Conservation (phyloP, 1,284 basidiomycete species). For the Neolentinus lepideus region DNA sequence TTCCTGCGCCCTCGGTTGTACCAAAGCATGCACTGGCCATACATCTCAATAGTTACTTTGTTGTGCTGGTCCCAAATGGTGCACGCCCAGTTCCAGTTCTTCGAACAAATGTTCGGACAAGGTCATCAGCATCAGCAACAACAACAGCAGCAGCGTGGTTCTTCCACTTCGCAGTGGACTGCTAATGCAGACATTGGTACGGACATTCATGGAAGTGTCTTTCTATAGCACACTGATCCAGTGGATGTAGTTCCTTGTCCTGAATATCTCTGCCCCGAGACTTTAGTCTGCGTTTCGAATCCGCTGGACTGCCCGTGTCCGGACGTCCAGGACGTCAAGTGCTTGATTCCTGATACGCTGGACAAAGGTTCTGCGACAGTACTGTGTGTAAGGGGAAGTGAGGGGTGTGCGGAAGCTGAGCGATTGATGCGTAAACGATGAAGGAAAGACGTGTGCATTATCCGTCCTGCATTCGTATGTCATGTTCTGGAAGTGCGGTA, state of each 20-base stretch:
- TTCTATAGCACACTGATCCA: neutral
- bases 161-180: constrained; percentile 51
- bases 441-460: constrained; percentile 15
- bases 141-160: constrained; percentile 36
- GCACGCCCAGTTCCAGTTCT: constrained; percentile 55
- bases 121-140: constrained; percentile 44
- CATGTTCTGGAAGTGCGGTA: neutral
- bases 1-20: neutral
- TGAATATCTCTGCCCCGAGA: constrained; percentile 31
- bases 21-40: neutral
- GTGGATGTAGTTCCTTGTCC: constrained; percentile 13
- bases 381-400: constrained; percentile 29
- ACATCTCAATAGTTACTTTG: neutral
- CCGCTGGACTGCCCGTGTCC: constrained; percentile 38
- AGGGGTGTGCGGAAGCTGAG: constrained; percentile 28
- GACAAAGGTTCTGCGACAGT: constrained; percentile 28
- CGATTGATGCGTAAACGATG: constrained; percentile 22
- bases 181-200: constrained; percentile 40
- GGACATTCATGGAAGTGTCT: constrained; percentile 6
- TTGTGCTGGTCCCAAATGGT: constrained; percentile 13
- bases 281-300: constrained; percentile 29
- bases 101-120: constrained; percentile 52
- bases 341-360: constrained; percentile 29
- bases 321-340: constrained; percentile 33
- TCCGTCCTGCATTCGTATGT: constrained; percentile 4